A percentile compares a stretch with the other conserved stretches of the same genome.
These are phyloP conservation scores for Rhipidocladum racemiflorum DNA, from an alignment of 176 grass and related monocot genomes.

Conservation along the genomic window DNA sequence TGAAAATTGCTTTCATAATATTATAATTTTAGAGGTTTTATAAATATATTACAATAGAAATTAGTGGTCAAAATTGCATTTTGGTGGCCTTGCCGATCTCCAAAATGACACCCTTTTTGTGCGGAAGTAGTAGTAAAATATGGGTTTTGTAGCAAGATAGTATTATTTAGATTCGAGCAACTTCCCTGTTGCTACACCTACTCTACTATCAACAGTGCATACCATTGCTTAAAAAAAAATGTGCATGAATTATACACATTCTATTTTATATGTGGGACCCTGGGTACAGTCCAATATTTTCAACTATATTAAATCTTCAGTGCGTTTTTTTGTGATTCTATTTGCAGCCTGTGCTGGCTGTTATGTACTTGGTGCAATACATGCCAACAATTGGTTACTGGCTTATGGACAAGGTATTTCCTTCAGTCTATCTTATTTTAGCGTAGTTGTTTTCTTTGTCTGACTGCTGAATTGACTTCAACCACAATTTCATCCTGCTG, in stretches of 20 bases:
- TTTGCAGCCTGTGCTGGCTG: slow-evolving; percentile 81
- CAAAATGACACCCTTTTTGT: not conserved
- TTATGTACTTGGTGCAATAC: slow-evolving; percentile 95
- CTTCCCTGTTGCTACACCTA: not conserved
- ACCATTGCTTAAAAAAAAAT: not conserved
- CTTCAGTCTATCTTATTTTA: slow-evolving; percentile 19
- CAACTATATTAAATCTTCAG: not conserved
- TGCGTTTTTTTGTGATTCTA: not conserved
- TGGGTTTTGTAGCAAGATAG: not conserved
- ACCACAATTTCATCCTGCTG: not conserved
- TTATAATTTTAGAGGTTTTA: not conserved
- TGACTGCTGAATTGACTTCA: not conserved
- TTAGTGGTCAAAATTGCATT: not conserved
- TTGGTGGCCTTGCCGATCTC: not conserved
- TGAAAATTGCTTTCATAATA: not conserved
- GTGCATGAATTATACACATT: not conserved
- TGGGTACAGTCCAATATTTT: not conserved
- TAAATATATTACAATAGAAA: not conserved
- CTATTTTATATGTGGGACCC: not conserved
- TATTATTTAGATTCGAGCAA: not conserved
- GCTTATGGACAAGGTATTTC: slow-evolving; percentile 91
- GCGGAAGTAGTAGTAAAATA: not conserved
- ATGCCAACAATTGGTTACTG: slow-evolving; percentile 78
- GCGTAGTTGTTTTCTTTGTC: not conserved
- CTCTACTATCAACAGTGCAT: not conserved